phyloP scores from a whole-genome alignment of 192 early-diverging fungal species.

The Entophlyctis helioformis region DNA sequence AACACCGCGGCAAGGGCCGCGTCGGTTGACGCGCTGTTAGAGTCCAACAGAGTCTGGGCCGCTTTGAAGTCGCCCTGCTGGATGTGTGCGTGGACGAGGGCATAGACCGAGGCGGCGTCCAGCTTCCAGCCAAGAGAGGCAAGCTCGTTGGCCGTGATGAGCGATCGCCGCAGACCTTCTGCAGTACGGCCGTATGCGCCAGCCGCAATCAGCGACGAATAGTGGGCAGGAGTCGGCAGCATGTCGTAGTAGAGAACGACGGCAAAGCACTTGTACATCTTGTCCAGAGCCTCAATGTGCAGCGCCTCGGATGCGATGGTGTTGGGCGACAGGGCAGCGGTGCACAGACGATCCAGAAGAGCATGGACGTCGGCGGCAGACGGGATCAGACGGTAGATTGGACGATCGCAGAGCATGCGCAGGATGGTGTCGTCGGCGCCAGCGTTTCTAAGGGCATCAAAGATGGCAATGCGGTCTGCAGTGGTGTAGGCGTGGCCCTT shows the following conservation, averaged over 20 bases:
- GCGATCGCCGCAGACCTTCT: conserved; percentile 15
- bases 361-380: not conserved
- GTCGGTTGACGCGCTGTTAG: too few species aligned
- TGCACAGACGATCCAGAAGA: conserved; percentile 2
- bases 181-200: conserved; percentile 13
- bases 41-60: too few species aligned
- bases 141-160: conserved; percentile 14
- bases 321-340: not conserved
- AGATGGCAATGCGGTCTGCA: conserved; percentile 3
- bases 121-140: conserved; percentile 12
- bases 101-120: not conserved
- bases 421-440: conserved; percentile 7
- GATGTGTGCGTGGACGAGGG: conserved; percentile 2
- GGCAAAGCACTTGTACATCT: conserved; percentile 30
- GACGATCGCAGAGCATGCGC: conserved; percentile 14
- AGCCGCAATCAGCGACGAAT: conserved; percentile 14
- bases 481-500: not conserved
- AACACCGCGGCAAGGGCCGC: too few species aligned
- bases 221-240: conserved; percentile 9
- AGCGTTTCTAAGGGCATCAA: conserved; percentile 3
- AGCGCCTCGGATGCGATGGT: not conserved
- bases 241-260: conserved; percentile 19
- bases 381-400: conserved; percentile 3
- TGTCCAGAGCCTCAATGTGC: conserved; percentile 17
- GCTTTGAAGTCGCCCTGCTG: too few species aligned